These are phyloP conservation scores for Tubosaeta sp. DNA, from an alignment of 768 basidiomycete genomes.

Conservation along the genomic window DNA sequence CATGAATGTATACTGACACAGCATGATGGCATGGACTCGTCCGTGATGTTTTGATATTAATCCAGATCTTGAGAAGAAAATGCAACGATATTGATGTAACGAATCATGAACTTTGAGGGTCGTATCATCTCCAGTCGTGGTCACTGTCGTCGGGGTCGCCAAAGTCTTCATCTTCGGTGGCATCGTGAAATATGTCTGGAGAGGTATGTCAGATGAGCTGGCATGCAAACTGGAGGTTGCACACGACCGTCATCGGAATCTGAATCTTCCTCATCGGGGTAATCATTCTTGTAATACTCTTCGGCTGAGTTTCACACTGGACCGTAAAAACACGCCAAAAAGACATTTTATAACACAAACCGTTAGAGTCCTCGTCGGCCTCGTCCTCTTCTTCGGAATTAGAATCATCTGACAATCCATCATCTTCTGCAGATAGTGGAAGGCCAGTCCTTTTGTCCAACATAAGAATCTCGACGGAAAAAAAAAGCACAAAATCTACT, in stretches of 20 bases:
- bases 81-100: slow-evolving; percentile 15
- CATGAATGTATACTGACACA: slow-evolving; percentile 16
- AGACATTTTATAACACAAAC: slow-evolving; percentile 32
- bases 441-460: slow-evolving; percentile 51
- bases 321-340: not conserved
- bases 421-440: slow-evolving; percentile 51
- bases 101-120: not conserved
- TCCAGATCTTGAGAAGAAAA: slow-evolving; percentile 16
- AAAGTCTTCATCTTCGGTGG: slow-evolving; percentile 46
- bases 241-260: slow-evolving; percentile 39
- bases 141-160: slow-evolving; percentile 29
- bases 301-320: slow-evolving; percentile 47
- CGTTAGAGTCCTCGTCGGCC: slow-evolving; percentile 83
- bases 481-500: slow-evolving; percentile 16
- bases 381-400: slow-evolving; percentile 69
- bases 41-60: slow-evolving; percentile 16
- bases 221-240: slow-evolving; percentile 4
- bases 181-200: slow-evolving; percentile 58
- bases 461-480: not conserved
- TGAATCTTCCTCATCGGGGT: slow-evolving; percentile 65
- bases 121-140: slow-evolving; percentile 31
- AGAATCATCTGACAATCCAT: slow-evolving; percentile 54
- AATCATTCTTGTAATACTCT: slow-evolving; percentile 83
- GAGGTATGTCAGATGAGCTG: not conserved
- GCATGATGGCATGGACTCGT: slow-evolving; percentile 12